Conservation (phyloP, 345 rosid genomes). For the Tarenaya hassleriana region DNA sequence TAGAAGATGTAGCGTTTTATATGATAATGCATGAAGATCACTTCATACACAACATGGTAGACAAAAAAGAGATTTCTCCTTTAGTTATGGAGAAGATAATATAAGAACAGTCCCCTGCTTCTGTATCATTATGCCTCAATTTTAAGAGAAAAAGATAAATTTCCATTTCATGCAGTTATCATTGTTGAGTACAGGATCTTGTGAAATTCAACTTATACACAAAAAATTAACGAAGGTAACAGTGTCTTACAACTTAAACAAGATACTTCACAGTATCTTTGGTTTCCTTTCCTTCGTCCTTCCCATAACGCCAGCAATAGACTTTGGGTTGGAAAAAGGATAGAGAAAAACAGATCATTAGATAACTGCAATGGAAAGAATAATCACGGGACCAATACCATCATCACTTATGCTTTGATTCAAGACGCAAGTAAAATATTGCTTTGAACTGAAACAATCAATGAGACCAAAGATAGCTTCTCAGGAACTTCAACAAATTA, state of each 20-base stretch:
- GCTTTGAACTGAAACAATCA: background rate
- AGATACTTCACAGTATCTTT: too few species aligned
- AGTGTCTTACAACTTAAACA: constrained; percentile 29
- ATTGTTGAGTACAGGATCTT: constrained; percentile 18
- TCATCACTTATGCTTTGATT: background rate
- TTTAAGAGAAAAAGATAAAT: background rate
- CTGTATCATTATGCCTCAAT: background rate
- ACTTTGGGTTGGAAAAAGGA: constrained; percentile 14
- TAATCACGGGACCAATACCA: too few species aligned
- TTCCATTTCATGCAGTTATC: constrained; percentile 17
- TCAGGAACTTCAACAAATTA: too few species aligned
- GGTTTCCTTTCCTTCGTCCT: too few species aligned
- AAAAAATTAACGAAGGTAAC: constrained; percentile 32
- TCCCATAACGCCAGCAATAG: constrained; percentile 40
- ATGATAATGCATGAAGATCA: background rate
- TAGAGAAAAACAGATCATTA: background rate
- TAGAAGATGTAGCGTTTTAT: background rate
- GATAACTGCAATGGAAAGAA: background rate
- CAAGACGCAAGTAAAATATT: background rate
- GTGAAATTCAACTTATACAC: constrained; percentile 25
- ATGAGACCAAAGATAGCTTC: too few species aligned
- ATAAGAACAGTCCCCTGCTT: background rate
- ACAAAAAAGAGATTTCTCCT: background rate
- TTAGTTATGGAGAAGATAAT: background rate
- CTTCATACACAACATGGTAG: background rate